These are phyloP conservation scores for Nitzschia palea DNA, from an alignment of 108 stramenopile genomes.

Conservation along the genomic window DNA sequence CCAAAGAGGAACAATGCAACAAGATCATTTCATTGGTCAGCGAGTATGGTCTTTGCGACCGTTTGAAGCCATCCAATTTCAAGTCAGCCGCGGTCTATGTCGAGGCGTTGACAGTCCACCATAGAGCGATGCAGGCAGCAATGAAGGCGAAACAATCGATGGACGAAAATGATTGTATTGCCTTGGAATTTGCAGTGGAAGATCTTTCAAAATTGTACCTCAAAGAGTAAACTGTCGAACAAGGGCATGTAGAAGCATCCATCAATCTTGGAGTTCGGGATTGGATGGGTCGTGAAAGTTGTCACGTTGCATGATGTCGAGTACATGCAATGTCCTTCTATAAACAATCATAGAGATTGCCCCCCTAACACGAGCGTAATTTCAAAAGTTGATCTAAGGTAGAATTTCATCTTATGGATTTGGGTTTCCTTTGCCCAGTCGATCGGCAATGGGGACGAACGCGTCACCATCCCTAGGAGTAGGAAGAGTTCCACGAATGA, in stretches of 20 bases:
- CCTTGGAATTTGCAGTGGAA: conserved; percentile 69
- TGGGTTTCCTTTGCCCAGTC: conserved; percentile 84
- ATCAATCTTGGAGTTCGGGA: too few species aligned
- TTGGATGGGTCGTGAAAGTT: too few species aligned
- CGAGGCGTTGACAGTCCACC: conserved; percentile 74
- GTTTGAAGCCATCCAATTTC: conserved; percentile 74
- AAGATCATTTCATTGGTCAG: conserved; percentile 70
- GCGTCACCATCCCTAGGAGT: conserved; percentile 68
- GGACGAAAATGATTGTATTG: conserved; percentile 57
- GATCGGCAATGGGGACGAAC: conserved; percentile 76
- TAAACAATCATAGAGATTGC: too few species aligned
- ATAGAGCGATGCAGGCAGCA: conserved; percentile 72
- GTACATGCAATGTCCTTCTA: too few species aligned
- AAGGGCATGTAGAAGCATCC: too few species aligned
- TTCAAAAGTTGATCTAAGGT: too few species aligned
- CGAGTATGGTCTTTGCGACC: conserved; percentile 77
- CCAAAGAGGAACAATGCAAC: conserved; percentile 70
- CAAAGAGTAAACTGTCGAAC: too few species aligned
- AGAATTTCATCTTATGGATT: conserved; percentile 55
- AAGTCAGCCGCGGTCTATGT: conserved; percentile 56
- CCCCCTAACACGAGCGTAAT: too few species aligned
- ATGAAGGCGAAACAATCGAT: conserved; percentile 78
- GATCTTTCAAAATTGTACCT: conserved; percentile 78
- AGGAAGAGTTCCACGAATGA: conserved; percentile 75
- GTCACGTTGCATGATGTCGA: too few species aligned